Evolutionary conservation across 352 stramenopile genomes (phyloP), one percentile per base, ranked within the genome.

Genomic region (Phytophthora ohioensis): DNA sequence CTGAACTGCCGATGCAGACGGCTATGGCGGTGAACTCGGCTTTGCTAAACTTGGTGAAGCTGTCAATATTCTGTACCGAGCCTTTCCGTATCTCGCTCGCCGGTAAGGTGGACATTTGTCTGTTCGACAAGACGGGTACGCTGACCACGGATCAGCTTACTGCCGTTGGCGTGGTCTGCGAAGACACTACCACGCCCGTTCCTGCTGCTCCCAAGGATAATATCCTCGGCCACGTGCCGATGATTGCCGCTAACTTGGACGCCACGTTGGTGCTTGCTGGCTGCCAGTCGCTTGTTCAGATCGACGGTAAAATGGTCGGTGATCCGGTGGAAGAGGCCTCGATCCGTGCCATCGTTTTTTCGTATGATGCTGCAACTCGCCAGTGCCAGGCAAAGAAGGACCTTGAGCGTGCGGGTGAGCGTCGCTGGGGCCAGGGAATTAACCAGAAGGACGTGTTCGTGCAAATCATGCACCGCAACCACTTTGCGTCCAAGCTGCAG

Each of bases 41-140:
- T 47, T 78, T 99, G 36, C 73, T 97, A 7, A 92, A 94, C 60
- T 84, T 99, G 36, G 90, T 98, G 5, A 99, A 99, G 72, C 76
- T 98, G 27, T 95, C 84, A 56, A 96, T 99, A 43, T 99, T 98
- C 79, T 99, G 97, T 81, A 99, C 98, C 0, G 98, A 99, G 72
- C 97, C 96, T 30, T 99, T 99, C 81, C 95, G 98, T 49, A 99
- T 99, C 60, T 98, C 98, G 31, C 78, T 99, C 17, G 98, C 97
- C 21, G 98, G 98, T 31, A 97, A 98, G 55, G 92, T 99, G 2
- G 87, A 98, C 73, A 92, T 98, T 68, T 99, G 97, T 65, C 89
- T 97, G 35, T 99, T 99, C 70, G 98, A 99, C 78, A 99, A 99
- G 81, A 99, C 98, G 0, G 98, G 98, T 31, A 99, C 98, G 6